Base-by-base conservation (phyloP, 805 yeast species). In the Wickerhamiella hasegawae region DNA sequence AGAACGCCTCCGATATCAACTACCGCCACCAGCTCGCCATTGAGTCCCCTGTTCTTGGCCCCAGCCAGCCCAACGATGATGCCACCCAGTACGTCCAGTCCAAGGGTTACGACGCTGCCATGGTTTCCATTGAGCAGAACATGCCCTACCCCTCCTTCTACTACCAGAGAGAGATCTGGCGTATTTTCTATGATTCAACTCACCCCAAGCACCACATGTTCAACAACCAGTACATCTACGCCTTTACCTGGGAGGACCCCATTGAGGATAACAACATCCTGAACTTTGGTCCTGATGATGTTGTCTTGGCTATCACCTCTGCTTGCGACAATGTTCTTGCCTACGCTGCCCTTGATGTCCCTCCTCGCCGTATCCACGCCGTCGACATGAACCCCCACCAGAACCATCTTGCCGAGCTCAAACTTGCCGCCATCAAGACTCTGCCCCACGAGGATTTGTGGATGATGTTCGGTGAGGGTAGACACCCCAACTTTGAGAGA, bases 201-300 rank as follows among this genome's bases (percentile, higher is more conserved):
- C 69, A 70, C 48, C 72, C 76, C 5, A 67, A 68, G 45, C 76
- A 76, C 51, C 68, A 66, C 33, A 84, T 78, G 54, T 80, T 80
- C 60, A 71, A 69, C 40, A 67, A 77, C 49, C 84, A 80, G 57
- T 80, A 78, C 54, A 81, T 80, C 40, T 81, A 80, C 51, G 85
- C 92, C 4, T 80, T 80, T 56, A 80, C 92, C 5, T 80, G 93
- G 93, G 93, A 80, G 56, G 93, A 81, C 51, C 92, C 92, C 21
- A 66, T 77, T 38, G 90, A 78, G 57, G 93, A 80, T 58, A 69
- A 71, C 40, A 65, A 65, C 33, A 75, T 80, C 37, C 62, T 80
- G 45, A 66, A 73, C 30, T 61, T 80, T 47, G 60, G 63, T 22
- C 56, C 71, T 11, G 64, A 67, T 21, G 93, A 81, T 49, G 76